Base-by-base conservation (phyloP, 2,329 filamentous ascomycete species). In the Calonectria henricotiae region DNA sequence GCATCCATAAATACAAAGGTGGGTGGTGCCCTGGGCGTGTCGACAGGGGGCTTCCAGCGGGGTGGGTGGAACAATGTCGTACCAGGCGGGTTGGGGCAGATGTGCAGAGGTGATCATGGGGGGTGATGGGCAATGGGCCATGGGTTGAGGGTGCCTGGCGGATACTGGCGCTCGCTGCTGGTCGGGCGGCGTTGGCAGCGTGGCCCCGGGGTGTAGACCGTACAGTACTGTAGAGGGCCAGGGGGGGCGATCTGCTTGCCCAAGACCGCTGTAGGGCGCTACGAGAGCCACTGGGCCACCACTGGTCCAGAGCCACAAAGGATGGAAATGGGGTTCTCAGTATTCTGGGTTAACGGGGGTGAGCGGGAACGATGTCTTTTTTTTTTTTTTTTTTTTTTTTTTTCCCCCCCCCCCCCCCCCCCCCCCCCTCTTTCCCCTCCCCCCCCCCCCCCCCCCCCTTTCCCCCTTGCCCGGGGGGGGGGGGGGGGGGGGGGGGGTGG, bases 31-130 rank as follows among this genome's bases (percentile, higher is more conserved):
- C 76, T 74, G 74, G 74, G 78, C 74, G 75, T 76, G 74, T 62
- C 62, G 62, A 71, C 76, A 75, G 70, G 77, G 73, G 73, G 67
- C 20, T 23, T 61, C 64, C 47, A 73, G 73, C 73, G 77, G 79
- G 72, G 79, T 79, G 78, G 68, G 68, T 75, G 73, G 70, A 81
- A 74, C 79, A 80, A 74, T 47, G 80, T 82, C 75, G 76, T 76
- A 81, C 80, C 75, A 77, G 75, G 64, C 66, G 68, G 69, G 71
- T 66, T 67, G 60, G 71, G 46, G 68, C 65, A 70, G 68, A 70
- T 70, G 68, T 61, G 70, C 70, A 75, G 75, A 75, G 70, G 72
- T 76, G 79, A 79, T 80, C 73, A 75, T 77, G 72, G 71, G 69
- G 66, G 68, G 55, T 64, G 71, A 67, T 55, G 63, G 65, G 61